Evolutionary conservation across 371 early-diverging fungal species (phyloP), one percentile per base, ranked within the genome.

Genomic region (Actinomucor elegans): DNA sequence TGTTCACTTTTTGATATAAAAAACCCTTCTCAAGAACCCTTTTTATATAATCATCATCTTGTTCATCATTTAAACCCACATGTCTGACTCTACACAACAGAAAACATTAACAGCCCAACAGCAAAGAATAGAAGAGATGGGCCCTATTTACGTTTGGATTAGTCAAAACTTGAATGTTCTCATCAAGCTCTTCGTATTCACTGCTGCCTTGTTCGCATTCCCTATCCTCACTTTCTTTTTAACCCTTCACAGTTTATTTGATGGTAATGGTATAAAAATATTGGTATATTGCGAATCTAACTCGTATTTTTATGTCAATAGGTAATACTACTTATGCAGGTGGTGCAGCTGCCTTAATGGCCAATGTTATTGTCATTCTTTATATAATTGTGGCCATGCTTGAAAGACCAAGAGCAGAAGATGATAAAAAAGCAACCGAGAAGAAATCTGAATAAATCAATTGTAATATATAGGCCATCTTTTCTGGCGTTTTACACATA

Each of bases 251-350:
- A 57, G 55, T 9, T 47, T 67, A 36, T 79, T 77, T 67, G 71
- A 52, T 17, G 80, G 80, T 77, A 71, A 38, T 1, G 2, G 33
- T 7, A 21, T 37, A 11, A 32, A 17, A 17, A 21, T 9, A 12
- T 34, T 9, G 15, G 3, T 9, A 15, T 42, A 27, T 24, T 18
- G 12, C 23, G 5, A 17, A 20, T 10, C 3, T 11, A 2, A 26
- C 17, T 41, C 4, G 37, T 12, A 24, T 43, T 10, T 11, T 34
- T 12, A 12, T 34, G n/a, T 12, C 12, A 12, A 14, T 59, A 77
- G 78, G 78, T 23, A 77, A 78, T 44, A 61, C 73, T 7, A 75
- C 75, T 1, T 75, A 78, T 67, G 75, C 75, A 8, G 78, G 67
- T 23, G 73, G 66, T 41, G 61, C 64, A 21, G 78, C 75, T 23